Evolutionary conservation across 352 stramenopile species (phyloP), one percentile per base, ranked within the genome.

Genomic region (Phytophthora palmivora): DNA sequence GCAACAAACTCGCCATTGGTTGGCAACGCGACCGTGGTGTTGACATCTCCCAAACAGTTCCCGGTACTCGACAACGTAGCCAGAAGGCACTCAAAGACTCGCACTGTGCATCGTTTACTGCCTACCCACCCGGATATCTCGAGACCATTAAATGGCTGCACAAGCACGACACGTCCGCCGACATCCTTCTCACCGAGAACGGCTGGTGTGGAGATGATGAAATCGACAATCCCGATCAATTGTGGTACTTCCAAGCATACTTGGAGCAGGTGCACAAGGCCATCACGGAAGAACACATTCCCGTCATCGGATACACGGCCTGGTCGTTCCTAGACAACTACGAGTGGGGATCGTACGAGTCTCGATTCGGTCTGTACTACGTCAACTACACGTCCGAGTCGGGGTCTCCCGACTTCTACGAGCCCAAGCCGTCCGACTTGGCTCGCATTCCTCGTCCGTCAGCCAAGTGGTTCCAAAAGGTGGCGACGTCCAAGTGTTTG

Each of bases 121-220:
- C 66, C 3, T 87, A 84, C 43, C 77, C 80, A 0, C 53, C 70
- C 43, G 80, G 77, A 15, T 89, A 89, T 37, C 47, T 89, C 1
- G 67, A 70, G 14, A 70, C 61, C 14, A 85, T 86, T 36, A 70
- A 74, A 14, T 89, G 70, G 72, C 57, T 89, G 45, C 74, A 87
- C 60, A 39, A 60, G 10, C 63, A 84, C 18, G 70, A 90, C 53
- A 49, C 39, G 12, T 68, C 39, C 16, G 70, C 73, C 2, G 55
- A 77, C 6, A 83, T 85, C 14, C 32, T 86, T n/a, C 51, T 88
- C 10, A 84, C 76, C 0, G 76, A 88, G 62, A 88, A 88, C 42
- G 78, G 78, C 1, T 88, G 73, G 73, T 88, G 78, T 30, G 78
- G 78, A 16, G 76, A 84, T 34, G 58, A 74, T 12, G 70, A 71